A percentile compares a stretch with the other conserved stretches of the same genome.
Conservation (phyloP, 2,329 filamentous ascomycete genomes). For the Stagonosporopsis rhizophila region DNA sequence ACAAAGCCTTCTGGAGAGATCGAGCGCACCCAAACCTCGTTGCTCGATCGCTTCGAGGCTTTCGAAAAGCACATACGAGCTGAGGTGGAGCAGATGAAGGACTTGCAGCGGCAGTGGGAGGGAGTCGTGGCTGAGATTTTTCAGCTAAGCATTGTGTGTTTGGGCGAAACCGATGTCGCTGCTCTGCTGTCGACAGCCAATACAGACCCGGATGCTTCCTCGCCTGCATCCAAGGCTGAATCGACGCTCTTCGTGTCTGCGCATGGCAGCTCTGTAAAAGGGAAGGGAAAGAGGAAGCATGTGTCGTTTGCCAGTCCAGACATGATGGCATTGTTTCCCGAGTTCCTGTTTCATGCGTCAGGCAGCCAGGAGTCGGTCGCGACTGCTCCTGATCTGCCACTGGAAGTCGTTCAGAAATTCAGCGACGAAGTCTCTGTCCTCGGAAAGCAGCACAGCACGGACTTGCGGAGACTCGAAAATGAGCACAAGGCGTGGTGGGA, state of each 20-base stretch:
- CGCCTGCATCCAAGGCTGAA: constrained; percentile 6
- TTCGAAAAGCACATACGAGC: constrained; percentile 31
- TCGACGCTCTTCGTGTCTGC: constrained; percentile 31
- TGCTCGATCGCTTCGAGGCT: constrained; percentile 29
- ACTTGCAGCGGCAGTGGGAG: constrained; percentile 39
- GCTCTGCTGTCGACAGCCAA: constrained; percentile 22
- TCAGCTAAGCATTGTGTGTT: constrained; percentile 30
- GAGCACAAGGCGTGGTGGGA: constrained; percentile 35
- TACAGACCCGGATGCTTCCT: not conserved
- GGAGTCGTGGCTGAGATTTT: constrained; percentile 39
- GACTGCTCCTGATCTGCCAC: constrained; percentile 19
- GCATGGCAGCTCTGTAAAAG: constrained; percentile 8
- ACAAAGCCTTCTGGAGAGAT: constrained; percentile 21
- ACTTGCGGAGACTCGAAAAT: constrained; percentile 30
- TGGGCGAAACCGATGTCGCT: constrained; percentile 35
- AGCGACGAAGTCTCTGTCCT: constrained; percentile 24
- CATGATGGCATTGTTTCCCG: constrained; percentile 19
- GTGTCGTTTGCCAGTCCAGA: constrained; percentile 28
- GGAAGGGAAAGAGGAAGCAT: constrained; percentile 25
- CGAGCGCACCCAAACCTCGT: constrained; percentile 13
- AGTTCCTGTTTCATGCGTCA: constrained; percentile 28
- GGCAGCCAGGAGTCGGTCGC: constrained; percentile 11
- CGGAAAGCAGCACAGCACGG: constrained; percentile 29
- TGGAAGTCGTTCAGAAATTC: constrained; percentile 23
- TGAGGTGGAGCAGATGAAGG: constrained; percentile 27